These are phyloP conservation scores for Pluteus cervinus DNA, from an alignment of 768 basidiomycete species.

Conservation along the genomic window DNA sequence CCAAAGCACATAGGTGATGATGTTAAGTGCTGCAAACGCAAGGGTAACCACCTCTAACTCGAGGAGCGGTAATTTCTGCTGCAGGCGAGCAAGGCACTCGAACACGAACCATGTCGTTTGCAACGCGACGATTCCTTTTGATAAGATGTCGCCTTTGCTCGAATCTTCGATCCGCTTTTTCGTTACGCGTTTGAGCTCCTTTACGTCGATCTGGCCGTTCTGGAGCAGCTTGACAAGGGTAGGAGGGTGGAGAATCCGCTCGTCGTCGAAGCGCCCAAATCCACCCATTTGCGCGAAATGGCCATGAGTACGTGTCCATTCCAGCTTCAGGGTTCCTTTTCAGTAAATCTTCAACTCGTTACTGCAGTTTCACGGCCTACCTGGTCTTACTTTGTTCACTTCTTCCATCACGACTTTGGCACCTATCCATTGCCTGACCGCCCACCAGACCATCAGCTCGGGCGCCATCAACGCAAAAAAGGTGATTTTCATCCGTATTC, in stretches of 20 bases:
- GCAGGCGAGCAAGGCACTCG: constrained; percentile 20
- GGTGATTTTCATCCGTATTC: no score
- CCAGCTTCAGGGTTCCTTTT: no score
- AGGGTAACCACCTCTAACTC: constrained; percentile 30
- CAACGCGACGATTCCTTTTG: constrained; percentile 25
- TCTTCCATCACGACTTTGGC: constrained; percentile 7
- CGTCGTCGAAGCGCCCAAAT: no score
- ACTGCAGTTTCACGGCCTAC: neutral
- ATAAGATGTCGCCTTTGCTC: constrained; percentile 26
- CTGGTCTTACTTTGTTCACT: neutral
- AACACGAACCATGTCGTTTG: constrained; percentile 31
- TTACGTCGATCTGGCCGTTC: constrained; percentile 13
- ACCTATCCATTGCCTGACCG: constrained; percentile 13
- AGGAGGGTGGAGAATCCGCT: no score
- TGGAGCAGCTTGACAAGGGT: no score
- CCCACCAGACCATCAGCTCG: constrained; percentile 19
- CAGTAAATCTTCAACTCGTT: no score
- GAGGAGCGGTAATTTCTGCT: constrained; percentile 19
- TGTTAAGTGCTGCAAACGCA: constrained; percentile 24
- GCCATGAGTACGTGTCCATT: constrained; percentile 11
- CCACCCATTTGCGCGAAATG: constrained; percentile 14
- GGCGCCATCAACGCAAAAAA: constrained; percentile 14
- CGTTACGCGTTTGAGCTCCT: no score
- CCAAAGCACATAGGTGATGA: constrained; percentile 26
- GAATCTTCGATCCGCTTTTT: neutral